Conservation (phyloP, 2,329 filamentous ascomycete genomes). For the Calonectria leucothoes region DNA sequence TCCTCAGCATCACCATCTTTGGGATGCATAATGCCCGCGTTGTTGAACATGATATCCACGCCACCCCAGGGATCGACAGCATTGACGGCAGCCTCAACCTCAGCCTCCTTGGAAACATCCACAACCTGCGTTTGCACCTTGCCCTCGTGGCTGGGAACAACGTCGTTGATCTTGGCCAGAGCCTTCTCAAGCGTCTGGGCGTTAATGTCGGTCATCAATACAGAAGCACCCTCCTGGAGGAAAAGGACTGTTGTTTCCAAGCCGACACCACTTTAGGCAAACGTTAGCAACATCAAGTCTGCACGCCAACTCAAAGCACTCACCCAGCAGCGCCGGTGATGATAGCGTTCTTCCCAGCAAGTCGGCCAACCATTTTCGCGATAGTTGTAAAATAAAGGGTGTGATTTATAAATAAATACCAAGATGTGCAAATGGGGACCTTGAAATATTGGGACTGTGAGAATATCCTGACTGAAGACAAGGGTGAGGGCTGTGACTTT, state of each 20-base stretch:
- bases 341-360: conserved; percentile 73
- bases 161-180: conserved; percentile 77
- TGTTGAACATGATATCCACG: conserved; percentile 95
- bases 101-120: conserved; percentile 88
- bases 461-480: neutral
- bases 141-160: conserved; percentile 71
- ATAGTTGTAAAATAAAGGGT: neutral
- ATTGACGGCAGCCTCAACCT: conserved; percentile 81
- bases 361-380: conserved; percentile 55
- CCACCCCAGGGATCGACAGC: conserved; percentile 86
- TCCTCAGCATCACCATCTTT: conserved; percentile 82
- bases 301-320: conserved; percentile 45
- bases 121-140: conserved; percentile 70
- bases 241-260: conserved; percentile 93
- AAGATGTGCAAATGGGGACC: too few species aligned
- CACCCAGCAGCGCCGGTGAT: conserved; percentile 90
- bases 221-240: conserved; percentile 85
- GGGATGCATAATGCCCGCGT: conserved; percentile 96
- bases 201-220: conserved; percentile 89
- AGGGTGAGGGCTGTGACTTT: neutral
- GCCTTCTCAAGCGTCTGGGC: conserved; percentile 81
- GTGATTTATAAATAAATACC: neutral
- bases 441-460: neutral
- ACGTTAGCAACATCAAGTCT: conserved; percentile 9
- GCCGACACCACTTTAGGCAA: conserved; percentile 80